These are phyloP conservation scores for Tolypocladium amazonense DNA, from an alignment of 2,329 filamentous ascomycete genomes.

Conservation along the genomic window DNA sequence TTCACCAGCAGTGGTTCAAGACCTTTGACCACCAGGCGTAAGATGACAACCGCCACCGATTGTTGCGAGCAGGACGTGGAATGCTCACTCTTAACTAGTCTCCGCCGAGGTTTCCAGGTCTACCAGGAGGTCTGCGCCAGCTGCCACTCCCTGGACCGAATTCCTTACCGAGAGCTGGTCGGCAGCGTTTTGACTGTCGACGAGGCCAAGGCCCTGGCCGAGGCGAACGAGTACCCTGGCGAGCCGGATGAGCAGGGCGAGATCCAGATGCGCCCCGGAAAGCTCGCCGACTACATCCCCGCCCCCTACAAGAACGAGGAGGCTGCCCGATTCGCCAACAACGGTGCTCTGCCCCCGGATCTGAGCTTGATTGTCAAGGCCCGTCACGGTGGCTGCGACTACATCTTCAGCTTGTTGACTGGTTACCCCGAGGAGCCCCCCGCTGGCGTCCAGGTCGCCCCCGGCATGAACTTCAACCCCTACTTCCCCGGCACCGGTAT, in stretches of 20 bases:
- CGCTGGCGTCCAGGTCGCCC: constrained; percentile 73
- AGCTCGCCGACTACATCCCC: constrained; percentile 95
- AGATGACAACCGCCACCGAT: constrained; percentile 28
- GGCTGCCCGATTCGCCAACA: constrained; percentile 94
- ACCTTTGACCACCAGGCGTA: constrained; percentile 96
- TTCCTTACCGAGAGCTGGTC: constrained; percentile 88
- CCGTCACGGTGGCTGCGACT: constrained; percentile 94
- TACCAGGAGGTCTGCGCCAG: constrained; percentile 97
- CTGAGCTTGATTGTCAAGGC: constrained; percentile 96
- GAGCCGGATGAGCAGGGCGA: constrained; percentile 98
- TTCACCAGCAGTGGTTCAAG: constrained; percentile 83
- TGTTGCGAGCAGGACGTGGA: neutral
- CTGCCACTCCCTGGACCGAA: constrained; percentile 91
- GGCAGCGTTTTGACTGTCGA: constrained; percentile 90
- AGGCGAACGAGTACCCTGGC: constrained; percentile 97
- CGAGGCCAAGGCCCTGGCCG: constrained; percentile 93
- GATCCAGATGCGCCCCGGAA: constrained; percentile 96
- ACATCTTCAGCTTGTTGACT: constrained; percentile 94
- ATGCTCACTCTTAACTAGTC: constrained; percentile 39
- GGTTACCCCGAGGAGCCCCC: constrained; percentile 96
- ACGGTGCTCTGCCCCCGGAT: constrained; percentile 94
- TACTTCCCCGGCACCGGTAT: constrained; percentile 99
- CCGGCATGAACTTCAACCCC: constrained; percentile 98
- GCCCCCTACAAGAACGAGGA: constrained; percentile 98
- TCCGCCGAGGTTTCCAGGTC: constrained; percentile 98